Percentiles rank a stretch among this genome's conserved stretches.
These are phyloP conservation scores for Candida nanaspora DNA, from an alignment of 805 yeast genomes.

Conservation along the genomic window DNA sequence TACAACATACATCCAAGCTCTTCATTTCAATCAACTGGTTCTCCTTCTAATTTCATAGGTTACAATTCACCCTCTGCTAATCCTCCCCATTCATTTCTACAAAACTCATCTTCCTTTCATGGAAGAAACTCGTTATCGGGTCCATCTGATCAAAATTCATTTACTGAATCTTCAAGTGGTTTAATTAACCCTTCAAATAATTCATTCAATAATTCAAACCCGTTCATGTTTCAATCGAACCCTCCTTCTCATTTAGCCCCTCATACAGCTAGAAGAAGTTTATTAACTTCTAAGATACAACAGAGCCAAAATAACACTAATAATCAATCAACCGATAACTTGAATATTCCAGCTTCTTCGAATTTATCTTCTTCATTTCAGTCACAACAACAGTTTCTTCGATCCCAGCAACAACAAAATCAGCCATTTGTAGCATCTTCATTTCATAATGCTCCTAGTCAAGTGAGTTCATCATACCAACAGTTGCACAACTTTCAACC, in stretches of 20 bases:
- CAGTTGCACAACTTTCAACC: not conserved
- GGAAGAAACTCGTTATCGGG: not conserved
- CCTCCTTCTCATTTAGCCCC: constrained; percentile 10
- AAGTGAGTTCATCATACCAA: constrained; percentile 32
- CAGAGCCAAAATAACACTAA: constrained; percentile 19
- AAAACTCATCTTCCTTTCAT: not conserved
- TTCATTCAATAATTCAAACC: constrained; percentile 4
- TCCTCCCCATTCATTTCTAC: constrained; percentile 1
- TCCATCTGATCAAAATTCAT: constrained; percentile 27
- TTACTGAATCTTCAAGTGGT: constrained; percentile 15
- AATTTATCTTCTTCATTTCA: constrained; percentile 5
- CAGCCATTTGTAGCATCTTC: constrained; percentile 10
- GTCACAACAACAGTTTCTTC: constrained; percentile 5
- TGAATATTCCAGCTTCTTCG: too few species aligned
- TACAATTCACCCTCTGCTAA: constrained; percentile 6
- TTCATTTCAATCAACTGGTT: constrained; percentile 12
- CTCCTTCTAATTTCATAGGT: constrained; percentile 22
- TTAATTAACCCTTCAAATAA: constrained; percentile 13
- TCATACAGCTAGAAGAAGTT: constrained; percentile 20
- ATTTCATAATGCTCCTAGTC: constrained; percentile 40
- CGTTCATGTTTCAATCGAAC: constrained; percentile 1
- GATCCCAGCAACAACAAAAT: constrained; percentile 1
- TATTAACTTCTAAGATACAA: constrained; percentile 22
- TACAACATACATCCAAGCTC: constrained; percentile 3
- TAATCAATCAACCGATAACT: constrained; percentile 6